A percentile compares a stretch with the other conserved stretches of the same genome.
These are phyloP conservation scores for Rhizopus sp. DNA, from an alignment of 371 early-diverging fungal species.

Conservation along the genomic window DNA sequence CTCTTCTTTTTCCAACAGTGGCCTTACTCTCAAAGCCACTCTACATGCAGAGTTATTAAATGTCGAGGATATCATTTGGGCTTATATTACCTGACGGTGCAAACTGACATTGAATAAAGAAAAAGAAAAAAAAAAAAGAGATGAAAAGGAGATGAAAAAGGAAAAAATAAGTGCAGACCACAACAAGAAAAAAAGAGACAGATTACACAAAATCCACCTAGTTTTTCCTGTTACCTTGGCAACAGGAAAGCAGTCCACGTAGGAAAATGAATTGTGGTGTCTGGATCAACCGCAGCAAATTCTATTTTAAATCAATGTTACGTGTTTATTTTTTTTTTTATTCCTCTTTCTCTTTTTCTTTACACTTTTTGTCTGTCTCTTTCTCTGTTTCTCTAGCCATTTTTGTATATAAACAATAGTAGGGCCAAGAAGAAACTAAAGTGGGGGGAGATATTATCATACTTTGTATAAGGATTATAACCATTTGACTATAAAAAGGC, in stretches of 20 bases:
- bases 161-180: background rate
- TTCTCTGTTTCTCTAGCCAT: background rate
- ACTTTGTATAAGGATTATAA: background rate
- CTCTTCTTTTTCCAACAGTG: conserved; percentile 69
- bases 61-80: background rate
- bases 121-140: too few species aligned
- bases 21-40: conserved; percentile 79
- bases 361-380: background rate
- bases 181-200: background rate
- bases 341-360: conserved; percentile 3
- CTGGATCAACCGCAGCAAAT: background rate
- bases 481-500: conserved; percentile 1
- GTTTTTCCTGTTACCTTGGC: conserved; percentile 1
- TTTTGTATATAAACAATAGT: background rate
- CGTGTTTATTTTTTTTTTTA: conserved; percentile 1
- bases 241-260: conserved; percentile 4
- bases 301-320: conserved; percentile 3
- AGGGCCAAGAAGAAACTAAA: background rate
- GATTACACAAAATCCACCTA: background rate
- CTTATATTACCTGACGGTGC: background rate
- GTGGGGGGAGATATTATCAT: background rate
- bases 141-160: too few species aligned
- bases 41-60: conserved; percentile 24
- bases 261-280: background rate
- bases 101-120: background rate